Evolutionary conservation across 495 filamentous ascomycete species (phyloP), one percentile per base, ranked within the genome.

Genomic region (Barbatosphaeria neglecta): DNA sequence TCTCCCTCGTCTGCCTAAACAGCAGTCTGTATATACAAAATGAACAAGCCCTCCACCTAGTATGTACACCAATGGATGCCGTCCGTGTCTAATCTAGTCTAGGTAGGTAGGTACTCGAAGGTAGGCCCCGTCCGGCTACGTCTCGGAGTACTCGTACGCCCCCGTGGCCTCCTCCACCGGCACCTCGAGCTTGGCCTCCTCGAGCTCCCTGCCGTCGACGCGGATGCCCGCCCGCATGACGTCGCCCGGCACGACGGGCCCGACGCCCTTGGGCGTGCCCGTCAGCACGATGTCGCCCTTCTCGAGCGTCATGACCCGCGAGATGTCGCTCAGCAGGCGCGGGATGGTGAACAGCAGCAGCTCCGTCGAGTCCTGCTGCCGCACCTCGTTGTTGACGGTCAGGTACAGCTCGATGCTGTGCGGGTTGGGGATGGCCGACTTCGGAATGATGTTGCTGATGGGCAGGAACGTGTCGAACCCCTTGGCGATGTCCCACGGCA

Each of bases 391-490:
- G 63, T 92, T 90, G 46, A 97, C 86, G 18, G 67, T 79, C 28
- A 98, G 74, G 53, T 84, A 87, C 38, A 98, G 72, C 64, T 90
- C 83, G 35, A 84, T 82, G 49, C 87, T 77, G 58, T 96, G 87
- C 27, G 92, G 92, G 69, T 96, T 81, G 13, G 84, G 82, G 50
- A 97, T 84, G 46, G 66, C 67, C 17, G 77, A 70, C 67, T 89
- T 92, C 37, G 76, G 64, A 50, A 98, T 95, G 46, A 81, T 72
- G 35, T 82, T 67, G 51, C 78, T 83, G 49, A 98, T 74, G 40
- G 92, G 92, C 9, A 90, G 73, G 73, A 98, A 98, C 18, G 92
- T 97, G 58, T 97, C 93, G 62, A 95, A 96, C 33, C 93, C 93
- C 69, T 98, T 98, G 49, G 83, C 80, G 50, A 95, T 92, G 46